Evolutionary conservation across 1,284 basidiomycete genomes (phyloP), one percentile per base, ranked within the genome.

Genomic region (Tremellales sp.): DNA sequence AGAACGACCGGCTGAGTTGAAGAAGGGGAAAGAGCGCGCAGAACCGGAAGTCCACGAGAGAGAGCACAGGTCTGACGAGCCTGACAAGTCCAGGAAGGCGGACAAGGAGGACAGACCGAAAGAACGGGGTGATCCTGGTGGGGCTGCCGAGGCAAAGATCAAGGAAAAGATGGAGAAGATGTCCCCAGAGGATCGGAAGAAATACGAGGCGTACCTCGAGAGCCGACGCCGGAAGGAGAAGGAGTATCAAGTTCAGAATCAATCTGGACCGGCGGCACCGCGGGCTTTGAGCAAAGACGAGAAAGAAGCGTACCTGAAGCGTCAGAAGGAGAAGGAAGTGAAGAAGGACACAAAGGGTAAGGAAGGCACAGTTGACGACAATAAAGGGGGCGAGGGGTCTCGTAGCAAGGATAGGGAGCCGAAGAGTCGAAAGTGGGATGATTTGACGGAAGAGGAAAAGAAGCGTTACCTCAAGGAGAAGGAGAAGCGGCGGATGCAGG

Each of bases 401-500:
- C n/a, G n/a, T n/a, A n/a, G n/a, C 13, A 8, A 43, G 42, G 27
- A 45, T 15, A 13, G 19, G 23, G 31, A 17, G 19, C 15, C 8
- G 41, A 49, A 17, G 23, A 25, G 13, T 11, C n/a, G 23, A 43
- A 49, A 33, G 25, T 10, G 17, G 13, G 36, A 48, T 19, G 42
- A 45, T 35, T 15, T 44, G 39, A 51, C 41, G 3, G 37, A 44
- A 3, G 45, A 47, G 29, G 12, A 45, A 12, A 21, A 41, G 33
- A 36, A 33, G 27, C 27, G 8, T 19, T 51, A 51, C 36, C 10
- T 51, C 35, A n/a, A 43, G 26, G 51, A 36, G 7, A 31, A 40
- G 24, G 58, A 57, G 46, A 52, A 49, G 25, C 47, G 49, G 23
- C 19, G 52, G 21, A 44, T 42, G 25, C 21, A 26, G 22, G 46